These are phyloP conservation scores for Tribonema minus DNA, from an alignment of 108 stramenopile genomes.

Conservation along the genomic window DNA sequence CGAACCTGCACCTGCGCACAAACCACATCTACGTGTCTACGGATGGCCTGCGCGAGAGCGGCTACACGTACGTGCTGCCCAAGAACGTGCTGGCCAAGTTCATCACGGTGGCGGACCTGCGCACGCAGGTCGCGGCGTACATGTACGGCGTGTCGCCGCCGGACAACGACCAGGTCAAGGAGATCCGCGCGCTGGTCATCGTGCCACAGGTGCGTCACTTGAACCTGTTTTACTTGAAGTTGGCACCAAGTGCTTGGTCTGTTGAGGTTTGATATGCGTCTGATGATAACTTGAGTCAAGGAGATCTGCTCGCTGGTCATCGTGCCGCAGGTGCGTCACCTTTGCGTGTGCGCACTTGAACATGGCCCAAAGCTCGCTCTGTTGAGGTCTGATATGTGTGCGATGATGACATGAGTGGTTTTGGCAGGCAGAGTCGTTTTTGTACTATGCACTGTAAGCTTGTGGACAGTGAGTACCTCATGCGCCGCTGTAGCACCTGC, in stretches of 20 bases:
- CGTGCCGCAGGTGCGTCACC: conserved; percentile 92
- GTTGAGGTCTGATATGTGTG: too few species aligned
- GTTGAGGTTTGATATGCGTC: too few species aligned
- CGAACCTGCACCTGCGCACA: conserved; percentile 93
- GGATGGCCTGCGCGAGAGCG: conserved; percentile 90
- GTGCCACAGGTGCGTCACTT: conserved; percentile 90
- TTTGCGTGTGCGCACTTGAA: too few species aligned
- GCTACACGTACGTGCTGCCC: conserved; percentile 94
- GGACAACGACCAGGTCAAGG: conserved; percentile 92
- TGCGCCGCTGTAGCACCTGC: too few species aligned
- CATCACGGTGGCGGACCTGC: conserved; percentile 87
- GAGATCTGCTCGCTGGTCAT: conserved; percentile 94
- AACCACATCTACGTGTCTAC: conserved; percentile 96
- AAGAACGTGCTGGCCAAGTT: conserved; percentile 92
- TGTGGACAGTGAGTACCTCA: too few species aligned
- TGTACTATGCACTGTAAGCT: too few species aligned
- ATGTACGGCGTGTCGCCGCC: conserved; percentile 93
- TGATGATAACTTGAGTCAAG: too few species aligned
- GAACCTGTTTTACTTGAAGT: too few species aligned
- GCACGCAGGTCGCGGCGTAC: conserved; percentile 95
- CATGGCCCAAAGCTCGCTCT: too few species aligned
- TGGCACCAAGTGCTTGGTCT: too few species aligned
- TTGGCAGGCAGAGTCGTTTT: too few species aligned
- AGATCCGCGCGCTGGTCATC: conserved; percentile 91
- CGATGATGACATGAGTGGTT: too few species aligned